Evolutionary conservation across 2,329 filamentous ascomycete genomes (phyloP).

Genomic region (Madurella fahalii): DNA sequence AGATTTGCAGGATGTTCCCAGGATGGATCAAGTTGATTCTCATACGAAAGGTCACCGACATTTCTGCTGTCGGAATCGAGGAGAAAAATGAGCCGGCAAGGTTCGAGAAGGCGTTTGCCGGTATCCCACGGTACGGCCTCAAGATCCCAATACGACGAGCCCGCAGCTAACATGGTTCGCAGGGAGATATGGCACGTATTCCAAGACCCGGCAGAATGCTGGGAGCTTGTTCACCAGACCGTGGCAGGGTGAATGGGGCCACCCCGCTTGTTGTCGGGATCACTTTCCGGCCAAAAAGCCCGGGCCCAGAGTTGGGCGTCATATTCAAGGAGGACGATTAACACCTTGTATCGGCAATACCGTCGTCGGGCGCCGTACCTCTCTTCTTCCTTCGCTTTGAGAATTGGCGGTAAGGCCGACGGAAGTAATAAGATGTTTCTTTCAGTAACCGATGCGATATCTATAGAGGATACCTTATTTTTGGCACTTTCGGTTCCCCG

Average conservation of each 20-base stretch:
- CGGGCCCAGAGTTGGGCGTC: too few relatives aligned
- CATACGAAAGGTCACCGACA: conserved; percentile 77
- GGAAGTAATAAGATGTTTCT: too few relatives aligned
- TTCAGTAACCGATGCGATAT: too few relatives aligned
- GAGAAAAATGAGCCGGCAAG: conserved; percentile 69
- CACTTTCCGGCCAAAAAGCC: neutral
- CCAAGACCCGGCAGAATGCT: conserved; percentile 66
- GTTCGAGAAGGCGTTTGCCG: conserved; percentile 79
- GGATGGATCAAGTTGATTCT: conserved; percentile 80
- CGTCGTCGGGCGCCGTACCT: too few relatives aligned
- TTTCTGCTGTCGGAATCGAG: conserved; percentile 64
- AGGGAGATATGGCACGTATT: conserved; percentile 75
- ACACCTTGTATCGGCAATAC: too few relatives aligned
- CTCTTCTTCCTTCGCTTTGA: too few relatives aligned
- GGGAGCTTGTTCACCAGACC: conserved; percentile 34
- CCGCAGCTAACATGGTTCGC: neutral
- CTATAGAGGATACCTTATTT: too few relatives aligned
- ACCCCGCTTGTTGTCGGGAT: neutral
- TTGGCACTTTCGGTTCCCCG: too few relatives aligned
- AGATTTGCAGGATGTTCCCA: conserved; percentile 58
- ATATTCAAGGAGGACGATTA: too few relatives aligned
- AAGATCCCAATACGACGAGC: neutral
- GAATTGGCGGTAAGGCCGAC: too few relatives aligned
- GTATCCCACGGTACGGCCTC: conserved; percentile 49
- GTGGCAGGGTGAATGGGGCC: conserved; percentile 11